Evolutionary conservation across 2,329 filamentous ascomycete genomes (phyloP).

Genomic region (Neurospora sp.): DNA sequence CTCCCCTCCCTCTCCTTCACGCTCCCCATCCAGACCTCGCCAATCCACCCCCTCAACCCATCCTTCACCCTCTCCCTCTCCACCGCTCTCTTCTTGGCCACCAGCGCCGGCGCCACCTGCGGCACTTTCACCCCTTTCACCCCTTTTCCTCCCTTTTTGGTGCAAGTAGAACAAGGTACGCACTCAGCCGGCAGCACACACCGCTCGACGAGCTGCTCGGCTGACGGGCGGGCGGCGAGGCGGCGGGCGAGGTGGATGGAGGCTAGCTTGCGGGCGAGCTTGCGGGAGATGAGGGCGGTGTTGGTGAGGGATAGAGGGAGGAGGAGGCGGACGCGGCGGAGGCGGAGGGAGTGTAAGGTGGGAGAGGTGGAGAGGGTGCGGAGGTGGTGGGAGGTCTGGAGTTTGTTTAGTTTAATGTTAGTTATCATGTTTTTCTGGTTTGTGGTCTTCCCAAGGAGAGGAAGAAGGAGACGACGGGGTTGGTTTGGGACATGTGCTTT

Average conservation of each 20-base stretch:
- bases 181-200: conserved; percentile 58
- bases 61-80: conserved; percentile 62
- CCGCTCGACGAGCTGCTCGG: conserved; percentile 49
- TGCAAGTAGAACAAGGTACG: conserved; percentile 24
- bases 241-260: conserved; percentile 55
- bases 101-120: conserved; percentile 45
- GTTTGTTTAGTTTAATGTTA: neutral
- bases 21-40: conserved; percentile 43
- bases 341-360: conserved; percentile 53
- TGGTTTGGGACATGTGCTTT: neutral
- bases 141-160: neutral
- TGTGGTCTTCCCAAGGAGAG: neutral
- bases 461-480: neutral
- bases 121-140: conserved; percentile 20
- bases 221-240: conserved; percentile 48
- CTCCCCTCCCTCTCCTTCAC: conserved; percentile 39
- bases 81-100: conserved; percentile 51
- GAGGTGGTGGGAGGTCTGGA: conserved; percentile 51
- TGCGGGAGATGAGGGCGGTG: conserved; percentile 54
- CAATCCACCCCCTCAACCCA: conserved; percentile 54
- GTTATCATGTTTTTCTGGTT: neutral
- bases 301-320: conserved; percentile 51
- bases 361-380: conserved; percentile 53
- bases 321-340: conserved; percentile 43
- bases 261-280: conserved; percentile 52